phyloP scores from a whole-genome alignment of 1,284 basidiomycete genomes.

The Hypsizygus ulmarius region DNA sequence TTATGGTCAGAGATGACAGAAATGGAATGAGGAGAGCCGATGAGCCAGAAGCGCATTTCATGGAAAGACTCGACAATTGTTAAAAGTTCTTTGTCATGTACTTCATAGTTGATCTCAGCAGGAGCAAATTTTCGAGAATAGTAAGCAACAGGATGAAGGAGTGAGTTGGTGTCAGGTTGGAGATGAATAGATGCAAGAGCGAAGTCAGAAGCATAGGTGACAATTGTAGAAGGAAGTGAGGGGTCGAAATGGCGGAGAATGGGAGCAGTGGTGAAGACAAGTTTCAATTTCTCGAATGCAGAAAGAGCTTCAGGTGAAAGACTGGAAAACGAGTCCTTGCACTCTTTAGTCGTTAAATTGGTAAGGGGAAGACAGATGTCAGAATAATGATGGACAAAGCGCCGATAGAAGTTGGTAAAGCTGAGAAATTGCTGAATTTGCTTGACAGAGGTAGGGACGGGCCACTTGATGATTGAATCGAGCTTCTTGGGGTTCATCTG shows the following conservation, averaged over 20 bases:
- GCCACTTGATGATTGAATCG: conserved; percentile 36
- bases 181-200: conserved; percentile 31
- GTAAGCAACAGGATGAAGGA: conserved; percentile 32
- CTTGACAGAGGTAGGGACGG: conserved; percentile 25
- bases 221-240: conserved; percentile 26
- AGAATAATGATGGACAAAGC: conserved; percentile 28
- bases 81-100: conserved; percentile 36
- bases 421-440: conserved; percentile 24
- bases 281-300: conserved; percentile 35
- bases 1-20: conserved; percentile 16
- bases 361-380: conserved; percentile 22
- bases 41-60: conserved; percentile 30
- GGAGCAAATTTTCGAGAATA: conserved; percentile 28
- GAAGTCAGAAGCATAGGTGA: conserved; percentile 35
- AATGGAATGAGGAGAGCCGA: conserved; percentile 19
- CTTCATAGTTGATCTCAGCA: conserved; percentile 21
- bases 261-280: conserved; percentile 31
- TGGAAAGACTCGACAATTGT: conserved; percentile 33
- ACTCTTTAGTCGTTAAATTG: conserved; percentile 22
- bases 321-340: conserved; percentile 21
- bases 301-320: too few relatives aligned
- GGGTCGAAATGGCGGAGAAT: conserved; percentile 40
- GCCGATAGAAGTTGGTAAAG: conserved; percentile 13
- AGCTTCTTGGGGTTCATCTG: conserved; percentile 38
- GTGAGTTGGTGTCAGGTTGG: conserved; percentile 15